Evolutionary conservation across 306 rosid species (phyloP).

Genomic region (Cicer arietinum): DNA sequence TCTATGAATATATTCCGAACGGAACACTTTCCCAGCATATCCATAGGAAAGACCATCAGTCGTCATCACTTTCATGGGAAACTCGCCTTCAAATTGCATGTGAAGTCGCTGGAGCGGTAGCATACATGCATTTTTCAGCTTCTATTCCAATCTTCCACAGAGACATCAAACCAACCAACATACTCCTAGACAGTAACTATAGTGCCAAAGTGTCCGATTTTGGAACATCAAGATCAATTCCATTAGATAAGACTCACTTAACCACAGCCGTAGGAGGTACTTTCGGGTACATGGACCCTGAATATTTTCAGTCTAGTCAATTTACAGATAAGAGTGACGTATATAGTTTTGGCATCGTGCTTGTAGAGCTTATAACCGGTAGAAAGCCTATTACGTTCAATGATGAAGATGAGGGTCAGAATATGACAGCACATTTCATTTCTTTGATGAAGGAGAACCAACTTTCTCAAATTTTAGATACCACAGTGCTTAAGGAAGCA

Average conservation of each 20-base stretch:
- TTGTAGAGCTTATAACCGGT: constrained; percentile 62
- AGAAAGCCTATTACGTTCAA: constrained; percentile 47
- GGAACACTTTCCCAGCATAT: constrained; percentile 61
- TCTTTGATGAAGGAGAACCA: constrained; percentile 45
- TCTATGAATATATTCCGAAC: constrained; percentile 64
- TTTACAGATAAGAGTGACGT: constrained; percentile 63
- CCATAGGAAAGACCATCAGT: constrained; percentile 36
- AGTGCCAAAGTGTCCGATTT: constrained; percentile 54
- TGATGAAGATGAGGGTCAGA: constrained; percentile 45
- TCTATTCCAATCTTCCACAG: constrained; percentile 62
- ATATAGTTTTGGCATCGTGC: constrained; percentile 64
- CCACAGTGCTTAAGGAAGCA: constrained; percentile 43
- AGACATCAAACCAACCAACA: constrained; percentile 67
- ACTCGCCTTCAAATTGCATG: constrained; percentile 54
- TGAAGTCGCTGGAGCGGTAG: constrained; percentile 70
- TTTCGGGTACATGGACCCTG: constrained; percentile 75
- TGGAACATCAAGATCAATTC: constrained; percentile 66
- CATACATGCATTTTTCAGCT: constrained; percentile 71
- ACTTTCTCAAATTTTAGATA: constrained; percentile 50
- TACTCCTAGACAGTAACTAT: constrained; percentile 57
- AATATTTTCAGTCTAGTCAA: constrained; percentile 60
- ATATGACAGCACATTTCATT: constrained; percentile 55
- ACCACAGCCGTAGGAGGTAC: constrained; percentile 69
- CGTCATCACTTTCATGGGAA: constrained; percentile 55
- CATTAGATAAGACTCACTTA: constrained; percentile 61